Evolutionary conservation across 345 rosid species (phyloP).

Genomic region (Pelargonium nanum): DNA sequence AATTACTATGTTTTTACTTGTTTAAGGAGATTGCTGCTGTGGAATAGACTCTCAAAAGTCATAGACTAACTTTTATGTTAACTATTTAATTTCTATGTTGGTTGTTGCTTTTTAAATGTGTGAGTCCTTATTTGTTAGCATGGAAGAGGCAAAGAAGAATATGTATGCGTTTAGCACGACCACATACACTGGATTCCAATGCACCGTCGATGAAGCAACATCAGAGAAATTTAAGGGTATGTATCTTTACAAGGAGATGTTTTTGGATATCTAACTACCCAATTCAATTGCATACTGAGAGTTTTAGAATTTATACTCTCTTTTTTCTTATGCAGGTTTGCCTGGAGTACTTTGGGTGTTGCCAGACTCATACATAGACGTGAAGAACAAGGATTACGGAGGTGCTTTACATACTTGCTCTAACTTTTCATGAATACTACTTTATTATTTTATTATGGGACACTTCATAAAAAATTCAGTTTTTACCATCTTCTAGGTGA

Average conservation of each 20-base stretch:
- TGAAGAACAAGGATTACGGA: conserved; percentile 97
- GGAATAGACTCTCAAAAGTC: too few relatives aligned
- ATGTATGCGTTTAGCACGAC: conserved; percentile 94
- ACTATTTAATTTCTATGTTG: too few relatives aligned
- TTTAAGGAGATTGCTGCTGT: too few relatives aligned
- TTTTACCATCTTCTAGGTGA: conserved; percentile 38
- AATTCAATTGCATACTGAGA: background rate
- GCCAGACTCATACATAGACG: conserved; percentile 92
- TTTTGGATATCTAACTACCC: background rate
- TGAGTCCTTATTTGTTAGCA: conserved; percentile 25
- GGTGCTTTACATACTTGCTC: conserved; percentile 24
- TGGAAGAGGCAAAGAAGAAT: conserved; percentile 96
- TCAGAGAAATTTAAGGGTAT: conserved; percentile 88
- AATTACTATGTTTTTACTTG: too few relatives aligned
- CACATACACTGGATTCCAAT: conserved; percentile 89
- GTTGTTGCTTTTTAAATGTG: too few relatives aligned
- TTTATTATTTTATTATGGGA: background rate
- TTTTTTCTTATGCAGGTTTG: conserved; percentile 45
- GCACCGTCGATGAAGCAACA: conserved; percentile 72
- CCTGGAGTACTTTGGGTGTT: conserved; percentile 98
- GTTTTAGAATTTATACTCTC: background rate
- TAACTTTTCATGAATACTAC: background rate
- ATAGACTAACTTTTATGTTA: too few relatives aligned
- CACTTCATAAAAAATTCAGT: too few relatives aligned
- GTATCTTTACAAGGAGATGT: background rate